Conservation (phyloP, 805 yeast species). For the Schwanniomyces pseudopolymorphus region DNA sequence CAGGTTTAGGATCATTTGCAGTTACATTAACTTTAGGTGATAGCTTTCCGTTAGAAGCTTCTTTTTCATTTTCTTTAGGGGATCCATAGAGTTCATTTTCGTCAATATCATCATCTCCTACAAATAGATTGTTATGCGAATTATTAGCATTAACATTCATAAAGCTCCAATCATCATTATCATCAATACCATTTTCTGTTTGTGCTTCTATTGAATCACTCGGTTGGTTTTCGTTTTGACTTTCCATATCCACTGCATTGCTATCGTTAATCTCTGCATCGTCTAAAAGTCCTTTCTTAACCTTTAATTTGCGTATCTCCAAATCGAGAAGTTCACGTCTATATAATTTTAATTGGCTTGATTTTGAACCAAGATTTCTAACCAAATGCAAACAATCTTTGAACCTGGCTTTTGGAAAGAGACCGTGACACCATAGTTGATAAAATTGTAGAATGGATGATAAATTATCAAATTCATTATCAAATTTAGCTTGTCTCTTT, state of each 20-base stretch:
- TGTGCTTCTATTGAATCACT: not conserved
- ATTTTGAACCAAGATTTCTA: conserved; percentile 46
- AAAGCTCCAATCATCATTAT: conserved; percentile 32
- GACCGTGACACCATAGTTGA: conserved; percentile 47
- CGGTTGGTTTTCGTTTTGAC: not conserved
- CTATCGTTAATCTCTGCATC: not conserved
- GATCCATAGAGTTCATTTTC: conserved; percentile 18
- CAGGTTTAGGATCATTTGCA: not conserved
- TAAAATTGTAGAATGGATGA: conserved; percentile 39
- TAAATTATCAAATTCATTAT: conserved; percentile 36
- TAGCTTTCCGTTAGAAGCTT: not conserved
- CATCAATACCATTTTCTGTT: conserved; percentile 4
- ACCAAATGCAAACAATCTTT: conserved; percentile 62
- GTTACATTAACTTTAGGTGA: conserved; percentile 1
- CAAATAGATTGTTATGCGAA: conserved; percentile 23
- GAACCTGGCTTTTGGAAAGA: conserved; percentile 80
- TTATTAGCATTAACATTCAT: conserved; percentile 16
- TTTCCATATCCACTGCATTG: not conserved
- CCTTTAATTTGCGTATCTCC: conserved; percentile 24
- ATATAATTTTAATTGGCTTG: conserved; percentile 34
- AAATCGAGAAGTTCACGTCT: conserved; percentile 27
- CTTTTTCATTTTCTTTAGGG: not conserved
- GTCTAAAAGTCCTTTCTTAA: conserved; percentile 38
- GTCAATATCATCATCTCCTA: conserved; percentile 22
- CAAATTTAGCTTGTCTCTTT: conserved; percentile 19